Base-by-base conservation (phyloP, 1,139 yeast species). In the Kazachstania sp. region DNA sequence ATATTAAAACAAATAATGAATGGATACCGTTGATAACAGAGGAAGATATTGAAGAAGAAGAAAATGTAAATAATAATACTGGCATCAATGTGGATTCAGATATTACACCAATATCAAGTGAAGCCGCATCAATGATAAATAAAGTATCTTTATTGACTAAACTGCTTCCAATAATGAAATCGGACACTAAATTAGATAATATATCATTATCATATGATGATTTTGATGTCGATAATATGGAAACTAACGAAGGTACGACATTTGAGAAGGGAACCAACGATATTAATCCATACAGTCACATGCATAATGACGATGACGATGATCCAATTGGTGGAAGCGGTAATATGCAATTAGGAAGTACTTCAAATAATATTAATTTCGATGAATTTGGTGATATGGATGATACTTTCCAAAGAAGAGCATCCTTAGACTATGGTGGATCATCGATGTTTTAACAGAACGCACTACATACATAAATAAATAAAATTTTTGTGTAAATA, bases 321-420 rank as follows among this genome's bases (percentile, higher is more conserved):
- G 37, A 44, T 26, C 31, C 29, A 16, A 29, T 32, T 16, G 35
- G 38, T 13, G 47, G 40, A 4, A 32, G 30, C 37, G 43, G 43
- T 44, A 47, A 43, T 9, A 32, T 40, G 13, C 43, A 40, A 31
- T 12, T 41, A 32, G 37, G 12, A 5, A 39, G 29, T 3, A 41
- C 40, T 20, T n/a, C 43, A 7, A 41, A 40, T 26, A 48, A 49
- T 28, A 34, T 47, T 9, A 46, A 47, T 29, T 56, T 60, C 34
- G 57, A 54, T 28, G 66, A 61, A 45, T 45, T 56, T 41, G 63
- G 58, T 44, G 66, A 61, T 44, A 59, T 62, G 64, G 60, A 61
- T 31, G 56, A 57, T 42, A 59, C 65, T 5, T 63, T 63, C 43
- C 65, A 60, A 51, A 54, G 66, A 45, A 56, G 65, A 45, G 62